Conservation (phyloP, 2,329 filamentous ascomycete genomes). For the Monosporascus sp. region DNA sequence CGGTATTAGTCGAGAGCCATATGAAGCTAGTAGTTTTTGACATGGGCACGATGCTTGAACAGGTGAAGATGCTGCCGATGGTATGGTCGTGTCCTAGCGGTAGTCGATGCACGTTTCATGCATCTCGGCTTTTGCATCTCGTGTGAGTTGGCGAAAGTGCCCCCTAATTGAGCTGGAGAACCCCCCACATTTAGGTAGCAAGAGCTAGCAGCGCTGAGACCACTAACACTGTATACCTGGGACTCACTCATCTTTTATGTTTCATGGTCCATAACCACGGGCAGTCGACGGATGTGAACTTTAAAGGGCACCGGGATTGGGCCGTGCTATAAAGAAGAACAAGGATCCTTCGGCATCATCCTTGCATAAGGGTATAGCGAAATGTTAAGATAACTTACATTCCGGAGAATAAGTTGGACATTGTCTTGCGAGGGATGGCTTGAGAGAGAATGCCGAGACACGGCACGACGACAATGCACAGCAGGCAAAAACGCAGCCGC, state of each 20-base stretch:
- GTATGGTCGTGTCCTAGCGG: neutral
- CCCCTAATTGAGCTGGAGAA: neutral
- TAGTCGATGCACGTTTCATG: neutral
- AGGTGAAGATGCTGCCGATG: neutral
- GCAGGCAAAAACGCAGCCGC: neutral
- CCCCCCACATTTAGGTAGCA: neutral
- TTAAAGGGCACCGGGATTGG: neutral
- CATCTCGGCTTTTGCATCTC: neutral
- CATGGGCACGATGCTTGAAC: neutral
- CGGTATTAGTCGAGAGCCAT: neutral
- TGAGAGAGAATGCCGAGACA: neutral
- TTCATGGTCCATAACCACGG: neutral
- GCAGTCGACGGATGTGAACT: neutral
- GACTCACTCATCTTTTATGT: neutral
- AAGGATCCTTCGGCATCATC: too few relatives aligned
- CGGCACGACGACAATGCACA: neutral
- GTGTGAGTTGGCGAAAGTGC: neutral
- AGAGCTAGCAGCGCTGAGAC: neutral
- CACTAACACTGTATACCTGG: neutral
- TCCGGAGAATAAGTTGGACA: conserved; percentile 58
- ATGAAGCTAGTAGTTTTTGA: neutral
- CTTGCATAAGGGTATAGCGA: conserved; percentile 2
- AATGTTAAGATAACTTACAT: conserved; percentile 43
- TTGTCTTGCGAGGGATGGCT: conserved; percentile 27
- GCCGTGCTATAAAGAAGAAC: neutral